These are phyloP conservation scores for Suillus weaverae DNA, from an alignment of 768 basidiomycete genomes.

Conservation along the genomic window DNA sequence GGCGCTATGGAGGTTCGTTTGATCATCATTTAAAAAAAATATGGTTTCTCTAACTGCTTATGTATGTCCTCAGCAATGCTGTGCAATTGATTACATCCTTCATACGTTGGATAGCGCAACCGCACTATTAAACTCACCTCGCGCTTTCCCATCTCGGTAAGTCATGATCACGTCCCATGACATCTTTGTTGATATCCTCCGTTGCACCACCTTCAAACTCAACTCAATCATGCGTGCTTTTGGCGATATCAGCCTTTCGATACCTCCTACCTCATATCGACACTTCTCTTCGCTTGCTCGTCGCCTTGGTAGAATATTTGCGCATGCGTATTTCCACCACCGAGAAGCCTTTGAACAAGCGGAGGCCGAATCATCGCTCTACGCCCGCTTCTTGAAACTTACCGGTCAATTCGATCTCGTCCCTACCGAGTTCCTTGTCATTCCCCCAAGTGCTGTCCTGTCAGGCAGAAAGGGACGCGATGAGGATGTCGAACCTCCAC, in stretches of 20 bases:
- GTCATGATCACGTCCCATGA: conserved; percentile 21
- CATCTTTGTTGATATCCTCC: conserved; percentile 11
- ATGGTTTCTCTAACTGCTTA: background rate
- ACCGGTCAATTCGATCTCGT: conserved; percentile 81
- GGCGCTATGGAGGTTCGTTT: conserved; percentile 76
- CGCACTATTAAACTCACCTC: conserved; percentile 84
- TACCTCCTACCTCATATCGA: conserved; percentile 77
- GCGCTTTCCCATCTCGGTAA: conserved; percentile 90
- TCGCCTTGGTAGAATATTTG: conserved; percentile 91
- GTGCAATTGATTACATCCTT: conserved; percentile 94
- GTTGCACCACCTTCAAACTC: conserved; percentile 18
- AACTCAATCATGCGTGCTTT: background rate
- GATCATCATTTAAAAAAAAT: background rate
- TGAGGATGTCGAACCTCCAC: conserved; percentile 39
- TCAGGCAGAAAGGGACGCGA: conserved; percentile 27
- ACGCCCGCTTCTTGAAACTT: conserved; percentile 86
- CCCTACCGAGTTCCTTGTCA: conserved; percentile 79
- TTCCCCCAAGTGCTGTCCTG: conserved; percentile 48
- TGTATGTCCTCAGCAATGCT: conserved; percentile 69
- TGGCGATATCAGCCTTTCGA: conserved; percentile 58
- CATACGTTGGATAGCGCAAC: conserved; percentile 94
- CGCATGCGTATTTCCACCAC: conserved; percentile 95
- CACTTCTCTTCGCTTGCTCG: conserved; percentile 90
- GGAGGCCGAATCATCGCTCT: conserved; percentile 87
- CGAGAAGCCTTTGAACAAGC: conserved; percentile 88